Conservation (phyloP, 768 basidiomycete species). For the Trichaptum fuscoviolaceum region DNA sequence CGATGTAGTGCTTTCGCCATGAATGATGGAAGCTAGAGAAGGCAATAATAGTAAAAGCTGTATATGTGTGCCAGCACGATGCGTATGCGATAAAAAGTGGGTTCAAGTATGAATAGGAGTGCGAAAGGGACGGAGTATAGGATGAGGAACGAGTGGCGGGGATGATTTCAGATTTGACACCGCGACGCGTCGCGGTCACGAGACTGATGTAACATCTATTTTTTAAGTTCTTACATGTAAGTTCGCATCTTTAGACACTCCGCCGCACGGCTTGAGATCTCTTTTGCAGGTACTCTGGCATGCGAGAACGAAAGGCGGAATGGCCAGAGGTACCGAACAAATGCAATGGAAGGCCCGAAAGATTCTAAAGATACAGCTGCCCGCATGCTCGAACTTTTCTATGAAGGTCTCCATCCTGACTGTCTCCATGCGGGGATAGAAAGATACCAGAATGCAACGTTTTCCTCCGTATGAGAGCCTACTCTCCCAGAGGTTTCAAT, state of each 20-base stretch:
- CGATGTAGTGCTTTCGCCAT: not conserved
- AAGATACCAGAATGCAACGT: not conserved
- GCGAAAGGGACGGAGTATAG: not conserved
- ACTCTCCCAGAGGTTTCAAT: not conserved
- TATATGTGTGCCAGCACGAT: constrained; percentile 1
- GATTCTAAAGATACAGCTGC: not conserved
- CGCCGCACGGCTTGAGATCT: too few relatives aligned
- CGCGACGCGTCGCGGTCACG: not conserved
- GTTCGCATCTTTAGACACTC: too few relatives aligned
- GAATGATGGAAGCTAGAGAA: not conserved
- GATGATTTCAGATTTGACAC: not conserved
- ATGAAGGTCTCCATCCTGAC: not conserved
- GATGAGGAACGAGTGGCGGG: not conserved
- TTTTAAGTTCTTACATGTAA: too few relatives aligned
- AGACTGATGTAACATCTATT: not conserved
- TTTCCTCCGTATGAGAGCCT: not conserved
- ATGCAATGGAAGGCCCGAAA: not conserved
- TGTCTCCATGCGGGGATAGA: constrained; percentile 1
- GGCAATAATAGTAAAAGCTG: not conserved
- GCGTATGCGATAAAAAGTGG: not conserved
- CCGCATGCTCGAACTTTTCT: not conserved
- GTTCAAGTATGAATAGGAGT: not conserved
- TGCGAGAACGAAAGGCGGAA: not conserved
- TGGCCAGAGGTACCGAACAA: not conserved
- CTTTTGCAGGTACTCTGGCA: too few relatives aligned